Conservation (phyloP, 176 grass and related monocot species). For the Puccinellia tenuiflora region DNA sequence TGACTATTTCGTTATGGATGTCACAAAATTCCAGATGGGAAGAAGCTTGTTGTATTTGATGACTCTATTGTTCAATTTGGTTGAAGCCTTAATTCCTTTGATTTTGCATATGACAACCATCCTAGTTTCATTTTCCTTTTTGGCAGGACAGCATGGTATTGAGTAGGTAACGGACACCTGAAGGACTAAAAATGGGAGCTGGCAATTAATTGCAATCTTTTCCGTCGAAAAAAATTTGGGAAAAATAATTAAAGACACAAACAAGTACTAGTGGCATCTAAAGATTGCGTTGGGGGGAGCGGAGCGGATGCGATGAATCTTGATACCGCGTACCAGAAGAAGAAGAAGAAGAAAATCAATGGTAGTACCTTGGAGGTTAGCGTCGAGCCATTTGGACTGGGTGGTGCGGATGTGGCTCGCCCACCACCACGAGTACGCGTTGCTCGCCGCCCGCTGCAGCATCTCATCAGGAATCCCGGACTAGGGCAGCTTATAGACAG, state of each 20-base stretch:
- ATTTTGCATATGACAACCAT: background rate
- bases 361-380: constrained; percentile 49
- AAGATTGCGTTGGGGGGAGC: background rate
- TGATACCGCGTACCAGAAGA: background rate
- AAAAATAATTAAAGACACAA: background rate
- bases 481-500: background rate
- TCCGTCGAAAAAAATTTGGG: background rate
- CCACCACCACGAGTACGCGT: constrained; percentile 90
- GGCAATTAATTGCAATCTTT: background rate
- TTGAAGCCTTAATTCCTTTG: background rate
- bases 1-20: background rate
- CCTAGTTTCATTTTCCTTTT: background rate
- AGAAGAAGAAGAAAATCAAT: background rate
- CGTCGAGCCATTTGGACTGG: constrained; percentile 85
- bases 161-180: background rate
- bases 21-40: background rate
- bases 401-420: constrained; percentile 75
- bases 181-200: background rate
- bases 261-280: background rate
- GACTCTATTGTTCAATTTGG: background rate
- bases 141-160: background rate
- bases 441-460: constrained; percentile 79
- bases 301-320: background rate
- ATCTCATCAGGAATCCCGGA: constrained; percentile 22
- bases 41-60: background rate